Percentiles rank a stretch among this genome's conserved stretches.
Conservation (phyloP, 2,329 filamentous ascomycete genomes). For the Penicillium sp. region DNA sequence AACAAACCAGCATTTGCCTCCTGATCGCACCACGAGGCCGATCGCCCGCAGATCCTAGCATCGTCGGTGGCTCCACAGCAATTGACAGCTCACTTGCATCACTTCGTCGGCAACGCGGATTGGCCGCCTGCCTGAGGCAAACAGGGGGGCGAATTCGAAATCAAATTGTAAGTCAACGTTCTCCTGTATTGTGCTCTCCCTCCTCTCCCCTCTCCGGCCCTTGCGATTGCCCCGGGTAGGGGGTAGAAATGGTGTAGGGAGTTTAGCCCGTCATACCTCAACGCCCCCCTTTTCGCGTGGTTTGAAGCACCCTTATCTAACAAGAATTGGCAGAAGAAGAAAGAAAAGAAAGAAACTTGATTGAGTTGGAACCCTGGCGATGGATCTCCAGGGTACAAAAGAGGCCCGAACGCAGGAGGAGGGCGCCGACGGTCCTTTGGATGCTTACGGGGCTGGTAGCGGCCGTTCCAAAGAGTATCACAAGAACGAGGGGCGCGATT, state of each 20-base stretch:
- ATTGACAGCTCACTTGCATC: slow-evolving; percentile 35
- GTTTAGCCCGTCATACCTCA: background rate
- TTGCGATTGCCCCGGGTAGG: background rate
- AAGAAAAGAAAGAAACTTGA: background rate
- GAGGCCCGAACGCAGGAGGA: slow-evolving; percentile 45
- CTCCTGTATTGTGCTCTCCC: background rate
- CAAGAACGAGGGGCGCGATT: slow-evolving; percentile 42
- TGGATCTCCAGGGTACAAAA: slow-evolving; percentile 49
- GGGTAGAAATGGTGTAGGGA: slow-evolving; percentile 7
- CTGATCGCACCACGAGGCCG: slow-evolving; percentile 24
- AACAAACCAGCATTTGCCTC: background rate
- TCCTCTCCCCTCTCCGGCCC: background rate
- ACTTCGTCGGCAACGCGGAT: slow-evolving; percentile 28
- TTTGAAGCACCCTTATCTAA: slow-evolving; percentile 19
- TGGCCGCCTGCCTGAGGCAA: slow-evolving; percentile 34
- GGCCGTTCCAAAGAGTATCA: slow-evolving; percentile 40
- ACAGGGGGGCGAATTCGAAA: slow-evolving; percentile 22
- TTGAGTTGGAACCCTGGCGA: slow-evolving; percentile 20
- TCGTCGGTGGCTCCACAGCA: slow-evolving; percentile 27
- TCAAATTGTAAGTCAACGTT: slow-evolving; percentile 13
- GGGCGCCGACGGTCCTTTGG: slow-evolving; percentile 38
- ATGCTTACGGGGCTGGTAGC: slow-evolving; percentile 36
- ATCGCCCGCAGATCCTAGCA: slow-evolving; percentile 28
- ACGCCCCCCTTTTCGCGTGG: background rate
- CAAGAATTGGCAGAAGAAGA: slow-evolving; percentile 9